These are phyloP conservation scores for Nephelium lappaceum DNA, from an alignment of 345 rosid species.

Conservation along the genomic window DNA sequence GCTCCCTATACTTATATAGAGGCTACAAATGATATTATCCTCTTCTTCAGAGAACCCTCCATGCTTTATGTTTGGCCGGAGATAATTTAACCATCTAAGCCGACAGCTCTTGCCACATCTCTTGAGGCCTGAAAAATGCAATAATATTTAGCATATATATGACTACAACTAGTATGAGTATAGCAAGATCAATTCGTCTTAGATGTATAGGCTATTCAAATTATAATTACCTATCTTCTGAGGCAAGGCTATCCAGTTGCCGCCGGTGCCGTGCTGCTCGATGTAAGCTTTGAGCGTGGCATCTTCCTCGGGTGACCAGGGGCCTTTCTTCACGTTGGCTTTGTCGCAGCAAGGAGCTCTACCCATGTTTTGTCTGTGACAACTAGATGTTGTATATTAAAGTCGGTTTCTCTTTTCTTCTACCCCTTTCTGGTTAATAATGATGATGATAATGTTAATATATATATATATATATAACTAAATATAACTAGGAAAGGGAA, in stretches of 20 bases:
- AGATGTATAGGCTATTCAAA: background rate
- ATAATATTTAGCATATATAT: background rate
- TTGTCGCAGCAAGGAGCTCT: slow-evolving; percentile 95
- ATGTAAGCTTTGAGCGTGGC: slow-evolving; percentile 75
- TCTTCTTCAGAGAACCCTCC: slow-evolving; percentile 68
- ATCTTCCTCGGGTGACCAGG: slow-evolving; percentile 95
- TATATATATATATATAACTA: background rate
- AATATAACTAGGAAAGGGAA: slow-evolving; percentile 11
- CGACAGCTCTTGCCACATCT: slow-evolving; percentile 67
- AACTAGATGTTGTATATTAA: background rate
- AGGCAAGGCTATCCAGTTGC: slow-evolving; percentile 89
- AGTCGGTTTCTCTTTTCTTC: slow-evolving; percentile 20
- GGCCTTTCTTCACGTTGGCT: slow-evolving; percentile 86
- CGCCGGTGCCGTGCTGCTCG: slow-evolving; percentile 71
- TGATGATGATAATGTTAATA: slow-evolving; percentile 36
- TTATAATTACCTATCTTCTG: slow-evolving; percentile 59
- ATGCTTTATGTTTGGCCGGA: slow-evolving; percentile 59
- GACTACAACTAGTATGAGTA: background rate
- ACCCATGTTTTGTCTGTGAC: slow-evolving; percentile 51
- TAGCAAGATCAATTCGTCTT: background rate
- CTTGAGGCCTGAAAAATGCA: slow-evolving; percentile 42
- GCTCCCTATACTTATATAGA: slow-evolving; percentile 58
- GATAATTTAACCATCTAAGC: slow-evolving; percentile 61
- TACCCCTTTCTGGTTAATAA: slow-evolving; percentile 22
- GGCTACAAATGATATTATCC: slow-evolving; percentile 58